Percentiles rank a stretch among this genome's conserved stretches.
phyloP scores from a whole-genome alignment of 192 early-diverging fungal genomes.

The Coemansia sp. region DNA sequence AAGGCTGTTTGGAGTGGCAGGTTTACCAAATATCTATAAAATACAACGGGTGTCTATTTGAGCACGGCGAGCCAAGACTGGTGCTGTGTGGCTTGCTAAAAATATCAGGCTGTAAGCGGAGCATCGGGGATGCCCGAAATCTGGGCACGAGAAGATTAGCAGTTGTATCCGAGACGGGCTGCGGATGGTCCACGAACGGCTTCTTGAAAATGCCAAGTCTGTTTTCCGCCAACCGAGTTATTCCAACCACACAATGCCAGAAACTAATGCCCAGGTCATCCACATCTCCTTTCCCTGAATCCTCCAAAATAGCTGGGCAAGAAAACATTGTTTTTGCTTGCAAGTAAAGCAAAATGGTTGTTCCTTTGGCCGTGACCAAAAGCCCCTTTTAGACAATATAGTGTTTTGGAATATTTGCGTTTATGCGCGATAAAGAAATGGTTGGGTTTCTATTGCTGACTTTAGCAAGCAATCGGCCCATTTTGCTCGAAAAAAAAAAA shows the following conservation, averaged over 20 bases:
- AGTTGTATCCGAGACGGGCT: neutral
- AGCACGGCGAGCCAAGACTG: constrained; percentile 1
- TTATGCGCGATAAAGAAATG: neutral
- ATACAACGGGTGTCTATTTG: neutral
- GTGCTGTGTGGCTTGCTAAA: constrained; percentile 1
- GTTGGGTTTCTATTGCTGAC: neutral
- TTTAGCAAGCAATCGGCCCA: too few species aligned
- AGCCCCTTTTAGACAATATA: neutral
- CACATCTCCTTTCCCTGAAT: neutral
- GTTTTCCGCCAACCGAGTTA: too few species aligned
- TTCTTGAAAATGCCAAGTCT: neutral
- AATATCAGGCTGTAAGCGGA: constrained; percentile 2
- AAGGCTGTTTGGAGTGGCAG: neutral
- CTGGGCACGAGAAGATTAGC: neutral
- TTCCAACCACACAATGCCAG: too few species aligned
- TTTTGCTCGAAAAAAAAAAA: neutral
- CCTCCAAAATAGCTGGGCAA: neutral
- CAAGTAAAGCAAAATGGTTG: neutral
- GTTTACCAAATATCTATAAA: neutral
- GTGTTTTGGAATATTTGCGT: neutral
- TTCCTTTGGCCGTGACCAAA: neutral
- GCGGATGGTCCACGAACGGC: constrained; percentile 7
- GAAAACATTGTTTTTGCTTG: neutral
- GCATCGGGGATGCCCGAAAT: neutral
- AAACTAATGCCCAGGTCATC: neutral